These are phyloP conservation scores for Nannochloris sp. DNA, from an alignment of 139 green algal genomes.

Conservation along the genomic window DNA sequence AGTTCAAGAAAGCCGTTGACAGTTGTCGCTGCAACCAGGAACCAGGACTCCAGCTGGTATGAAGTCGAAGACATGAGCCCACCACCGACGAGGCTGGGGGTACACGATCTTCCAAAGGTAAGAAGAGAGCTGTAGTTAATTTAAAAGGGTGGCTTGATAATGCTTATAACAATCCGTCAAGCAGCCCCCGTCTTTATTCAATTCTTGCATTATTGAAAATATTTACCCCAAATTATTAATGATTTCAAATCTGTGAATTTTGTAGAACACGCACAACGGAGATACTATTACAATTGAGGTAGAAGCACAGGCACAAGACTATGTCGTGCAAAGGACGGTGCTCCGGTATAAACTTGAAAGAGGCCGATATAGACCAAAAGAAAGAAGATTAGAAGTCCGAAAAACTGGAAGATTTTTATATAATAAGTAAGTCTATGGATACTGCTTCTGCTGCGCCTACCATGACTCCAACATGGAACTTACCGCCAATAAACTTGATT, in stretches of 20 bases:
- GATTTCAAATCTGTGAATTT: not conserved
- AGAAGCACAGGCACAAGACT: conserved; percentile 15
- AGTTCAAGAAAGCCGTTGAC: no score
- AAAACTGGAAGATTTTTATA: conserved; percentile 22
- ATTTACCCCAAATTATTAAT: not conserved
- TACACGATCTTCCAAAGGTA: conserved; percentile 32
- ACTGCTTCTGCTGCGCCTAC: no score
- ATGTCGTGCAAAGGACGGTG: conserved; percentile 20
- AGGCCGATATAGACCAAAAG: conserved; percentile 35
- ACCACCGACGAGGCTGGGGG: conserved; percentile 24
- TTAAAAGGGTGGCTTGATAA: no score
- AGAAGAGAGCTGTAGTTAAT: no score
- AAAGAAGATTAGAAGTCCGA: conserved; percentile 33
- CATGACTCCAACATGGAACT: no score
- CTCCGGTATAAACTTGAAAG: conserved; percentile 41
- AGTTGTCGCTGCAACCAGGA: no score
- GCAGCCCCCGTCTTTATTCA: not conserved
- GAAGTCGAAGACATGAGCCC: conserved; percentile 40
- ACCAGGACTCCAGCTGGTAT: no score
- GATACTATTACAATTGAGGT: conserved; percentile 44
- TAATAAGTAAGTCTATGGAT: no score
- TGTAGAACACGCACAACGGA: conserved; percentile 44
- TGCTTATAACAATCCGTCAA: not conserved
- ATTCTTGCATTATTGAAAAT: not conserved
- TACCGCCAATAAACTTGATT: not conserved